Conservation (phyloP, 2,329 filamentous ascomycete genomes). For the Cladorrhinum sp. region DNA sequence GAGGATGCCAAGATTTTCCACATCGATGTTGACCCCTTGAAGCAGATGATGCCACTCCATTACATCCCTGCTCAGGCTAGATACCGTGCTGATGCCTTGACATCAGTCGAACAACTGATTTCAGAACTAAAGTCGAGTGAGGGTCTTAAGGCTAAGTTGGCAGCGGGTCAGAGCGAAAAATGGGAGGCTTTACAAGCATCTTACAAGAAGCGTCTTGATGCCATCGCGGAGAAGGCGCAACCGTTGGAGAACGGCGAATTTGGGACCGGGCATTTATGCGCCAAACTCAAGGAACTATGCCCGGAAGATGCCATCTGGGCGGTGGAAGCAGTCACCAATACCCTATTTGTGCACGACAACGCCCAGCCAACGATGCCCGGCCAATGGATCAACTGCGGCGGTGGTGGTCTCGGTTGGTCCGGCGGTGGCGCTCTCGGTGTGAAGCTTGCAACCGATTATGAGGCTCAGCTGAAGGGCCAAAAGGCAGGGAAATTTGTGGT, state of each 20-base stretch:
- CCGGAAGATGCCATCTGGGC: conserved; percentile 63
- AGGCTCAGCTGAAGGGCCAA: conserved; percentile 36
- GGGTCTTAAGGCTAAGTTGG: conserved; percentile 40
- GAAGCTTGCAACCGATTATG: conserved; percentile 44
- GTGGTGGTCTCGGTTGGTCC: conserved; percentile 53
- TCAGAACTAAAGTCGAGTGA: conserved; percentile 53
- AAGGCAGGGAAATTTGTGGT: conserved; percentile 45
- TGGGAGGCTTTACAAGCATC: conserved; percentile 55
- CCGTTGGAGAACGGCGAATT: conserved; percentile 62
- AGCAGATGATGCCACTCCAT: conserved; percentile 70
- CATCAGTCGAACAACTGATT: conserved; percentile 67
- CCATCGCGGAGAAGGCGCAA: conserved; percentile 54
- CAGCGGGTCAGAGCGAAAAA: conserved; percentile 38
- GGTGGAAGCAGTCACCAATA: conserved; percentile 72
- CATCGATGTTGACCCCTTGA: conserved; percentile 63
- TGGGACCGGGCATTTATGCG: conserved; percentile 48
- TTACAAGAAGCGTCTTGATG: conserved; percentile 57
- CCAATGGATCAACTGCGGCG: conserved; percentile 53
- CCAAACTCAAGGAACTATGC: conserved; percentile 35
- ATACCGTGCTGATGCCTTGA: conserved; percentile 64
- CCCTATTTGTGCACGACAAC: conserved; percentile 64
- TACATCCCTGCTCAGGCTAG: conserved; percentile 65
- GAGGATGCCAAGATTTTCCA: conserved; percentile 57
- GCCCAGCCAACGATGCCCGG: conserved; percentile 57
- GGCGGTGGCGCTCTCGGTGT: conserved; percentile 50